Base-by-base conservation (phyloP, 768 basidiomycete species). In the Termitomyces sp. region DNA sequence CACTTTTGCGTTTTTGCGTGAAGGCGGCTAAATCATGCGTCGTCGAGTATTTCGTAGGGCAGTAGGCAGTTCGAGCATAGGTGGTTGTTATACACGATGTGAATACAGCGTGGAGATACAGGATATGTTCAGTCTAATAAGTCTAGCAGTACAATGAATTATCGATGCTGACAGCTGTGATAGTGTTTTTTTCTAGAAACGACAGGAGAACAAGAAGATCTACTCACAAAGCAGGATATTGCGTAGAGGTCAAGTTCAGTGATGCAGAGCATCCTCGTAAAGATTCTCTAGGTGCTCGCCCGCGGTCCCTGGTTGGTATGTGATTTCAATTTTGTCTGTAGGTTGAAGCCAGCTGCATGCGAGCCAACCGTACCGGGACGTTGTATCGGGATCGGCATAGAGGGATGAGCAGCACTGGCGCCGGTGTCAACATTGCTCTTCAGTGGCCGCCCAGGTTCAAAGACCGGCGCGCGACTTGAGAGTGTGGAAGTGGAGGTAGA, bases 401-500 rank as follows among this genome's bases (percentile, higher is more conserved):
- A 54, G 26, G 56, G 42, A 10, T 46, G 32, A 38, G 46, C 45
- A 5, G 56, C 45, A 24, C 43, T 58, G 11, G 57, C 28, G 14
- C 54, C 52, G 5, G 28, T 35, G 5, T 35, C 51, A 7, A 21
- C 35, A 17, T 30, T 57, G 11, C 26, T 51, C 30, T 55, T 58
- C 21, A 53, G 34, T 8, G 47, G 35, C n/a, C 60, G 60, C 1
- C 60, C 60, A 38, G 60, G 60, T 28, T 61, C 60, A n/a, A 61
- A 61, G 9, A 57, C 60, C 1, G 60, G 60, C 34, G 60, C 57
- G 8, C 49, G 57, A 28, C 54, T 58, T 17, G 60, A 61, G 8
- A 61, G 52, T 8, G 55, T 61, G 2, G 57, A 61, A 21, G 56
- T 45, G 9, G 50, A 44, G 7, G 42, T 34, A 5, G 32, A 40